Conservation (phyloP, 768 basidiomycete species). For the Agrocybe pediades region DNA sequence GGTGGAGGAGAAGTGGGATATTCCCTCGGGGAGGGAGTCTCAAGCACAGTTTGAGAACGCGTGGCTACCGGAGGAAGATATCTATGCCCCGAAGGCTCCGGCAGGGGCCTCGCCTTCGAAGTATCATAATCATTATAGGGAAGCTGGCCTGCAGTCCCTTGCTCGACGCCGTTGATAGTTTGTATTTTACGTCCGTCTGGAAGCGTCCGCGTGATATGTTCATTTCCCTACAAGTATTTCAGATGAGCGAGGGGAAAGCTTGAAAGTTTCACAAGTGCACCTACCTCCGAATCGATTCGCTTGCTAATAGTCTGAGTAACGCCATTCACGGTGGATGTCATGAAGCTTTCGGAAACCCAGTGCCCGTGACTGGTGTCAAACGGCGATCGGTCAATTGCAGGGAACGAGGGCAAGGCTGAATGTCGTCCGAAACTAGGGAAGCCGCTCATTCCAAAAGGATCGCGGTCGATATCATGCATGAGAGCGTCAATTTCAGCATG, state of each 20-base stretch:
- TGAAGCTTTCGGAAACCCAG: constrained; percentile 58
- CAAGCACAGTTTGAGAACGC: constrained; percentile 15
- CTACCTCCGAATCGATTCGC: constrained; percentile 57
- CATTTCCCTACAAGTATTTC: constrained; percentile 59
- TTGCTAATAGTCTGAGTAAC: constrained; percentile 62
- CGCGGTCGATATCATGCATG: constrained; percentile 32
- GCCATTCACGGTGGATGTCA: constrained; percentile 64
- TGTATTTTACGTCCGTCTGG: constrained; percentile 68
- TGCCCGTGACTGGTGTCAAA: constrained; percentile 28
- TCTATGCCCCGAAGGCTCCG: constrained; percentile 16
- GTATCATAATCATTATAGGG: constrained; percentile 14
- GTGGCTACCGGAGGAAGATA: constrained; percentile 17
- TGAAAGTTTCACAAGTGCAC: constrained; percentile 20
- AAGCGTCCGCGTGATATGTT: constrained; percentile 65
- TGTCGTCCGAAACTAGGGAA: constrained; percentile 21
- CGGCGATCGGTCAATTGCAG: constrained; percentile 28
- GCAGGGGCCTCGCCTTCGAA: constrained; percentile 13
- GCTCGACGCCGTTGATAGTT: constrained; percentile 70
- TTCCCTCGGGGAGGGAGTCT: constrained; percentile 15
- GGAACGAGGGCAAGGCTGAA: constrained; percentile 23
- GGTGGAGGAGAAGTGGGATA: constrained; percentile 24
- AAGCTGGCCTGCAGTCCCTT: constrained; percentile 33
- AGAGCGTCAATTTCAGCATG: constrained; percentile 32
- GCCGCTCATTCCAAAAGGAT: constrained; percentile 30
- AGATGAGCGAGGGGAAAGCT: constrained; percentile 8